Percentiles rank a stretch among this genome's conserved stretches.
phyloP scores from a whole-genome alignment of 2,329 filamentous ascomycete genomes.

The Aspergillus puulaauensis region DNA sequence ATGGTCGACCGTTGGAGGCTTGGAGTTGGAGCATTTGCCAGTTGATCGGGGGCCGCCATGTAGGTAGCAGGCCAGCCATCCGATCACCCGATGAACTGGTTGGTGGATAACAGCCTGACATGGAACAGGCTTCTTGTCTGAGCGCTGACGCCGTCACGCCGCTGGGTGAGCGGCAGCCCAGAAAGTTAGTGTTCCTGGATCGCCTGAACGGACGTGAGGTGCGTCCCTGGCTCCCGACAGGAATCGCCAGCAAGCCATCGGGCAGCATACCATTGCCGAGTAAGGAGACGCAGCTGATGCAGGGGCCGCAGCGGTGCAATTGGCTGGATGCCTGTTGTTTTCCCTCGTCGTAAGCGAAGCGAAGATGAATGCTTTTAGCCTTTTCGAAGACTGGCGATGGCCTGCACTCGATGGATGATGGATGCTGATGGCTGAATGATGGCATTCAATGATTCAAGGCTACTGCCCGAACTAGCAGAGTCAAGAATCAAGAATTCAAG shows the following conservation, averaged over 20 bases:
- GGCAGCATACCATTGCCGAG: conserved; percentile 1
- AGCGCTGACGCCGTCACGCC: not conserved
- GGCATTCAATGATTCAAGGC: not conserved
- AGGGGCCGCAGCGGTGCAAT: conserved; percentile 3
- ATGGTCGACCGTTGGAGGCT: not conserved
- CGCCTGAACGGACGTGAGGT: not conserved
- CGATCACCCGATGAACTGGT: conserved; percentile 4
- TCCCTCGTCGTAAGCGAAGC: not conserved
- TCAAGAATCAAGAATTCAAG: too few relatives aligned
- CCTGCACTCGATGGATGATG: too few relatives aligned
- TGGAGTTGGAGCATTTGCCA: not conserved
- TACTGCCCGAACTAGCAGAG: not conserved
- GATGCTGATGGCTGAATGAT: too few relatives aligned
- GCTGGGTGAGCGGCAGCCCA: not conserved
- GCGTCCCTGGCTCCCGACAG: not conserved
- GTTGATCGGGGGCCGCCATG: not conserved
- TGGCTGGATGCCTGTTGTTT: not conserved
- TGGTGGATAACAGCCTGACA: not conserved
- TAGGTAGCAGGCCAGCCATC: not conserved
- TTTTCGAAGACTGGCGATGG: too few relatives aligned
- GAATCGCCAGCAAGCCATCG: conserved; percentile 4
- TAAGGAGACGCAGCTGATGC: conserved; percentile 11
- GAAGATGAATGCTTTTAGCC: not conserved
- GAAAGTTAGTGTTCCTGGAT: not conserved
- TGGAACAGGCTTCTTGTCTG: not conserved